Conservation (phyloP, 177 flowering plant genomes). For the Tripterygium wilfordii region DNA sequence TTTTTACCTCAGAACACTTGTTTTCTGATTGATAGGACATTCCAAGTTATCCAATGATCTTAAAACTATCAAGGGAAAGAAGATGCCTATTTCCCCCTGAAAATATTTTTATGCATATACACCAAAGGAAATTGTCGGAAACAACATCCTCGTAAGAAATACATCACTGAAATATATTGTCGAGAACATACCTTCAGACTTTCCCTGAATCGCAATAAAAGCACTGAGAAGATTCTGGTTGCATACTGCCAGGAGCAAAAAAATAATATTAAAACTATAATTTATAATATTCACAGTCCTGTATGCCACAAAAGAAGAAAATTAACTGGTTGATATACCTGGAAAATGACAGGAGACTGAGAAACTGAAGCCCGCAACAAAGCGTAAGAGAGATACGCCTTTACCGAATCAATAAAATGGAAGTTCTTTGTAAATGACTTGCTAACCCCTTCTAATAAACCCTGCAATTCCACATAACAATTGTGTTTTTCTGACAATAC, state of each 20-base stretch:
- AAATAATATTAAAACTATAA: too few relatives aligned
- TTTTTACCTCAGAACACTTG: constrained; percentile 77
- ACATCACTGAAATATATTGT: too few relatives aligned
- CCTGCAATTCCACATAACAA: constrained; percentile 58
- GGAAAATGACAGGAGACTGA: constrained; percentile 74
- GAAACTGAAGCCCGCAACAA: constrained; percentile 92
- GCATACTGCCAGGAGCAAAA: constrained; percentile 83
- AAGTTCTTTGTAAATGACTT: constrained; percentile 84
- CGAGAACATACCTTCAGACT: constrained; percentile 64
- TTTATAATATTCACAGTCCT: too few relatives aligned
- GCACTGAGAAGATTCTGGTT: constrained; percentile 78
- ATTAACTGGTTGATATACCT: constrained; percentile 37
- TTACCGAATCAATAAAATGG: constrained; percentile 91
- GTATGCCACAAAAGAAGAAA: constrained; percentile 6
- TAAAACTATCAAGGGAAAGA: constrained; percentile 84
- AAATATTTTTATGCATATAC: constrained; percentile 13
- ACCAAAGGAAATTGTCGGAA: background rate
- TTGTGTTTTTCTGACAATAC: too few relatives aligned
- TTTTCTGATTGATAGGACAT: constrained; percentile 52
- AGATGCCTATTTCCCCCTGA: constrained; percentile 93
- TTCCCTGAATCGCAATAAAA: constrained; percentile 83
- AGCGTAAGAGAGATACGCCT: constrained; percentile 95
- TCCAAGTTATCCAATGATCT: constrained; percentile 84
- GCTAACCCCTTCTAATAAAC: constrained; percentile 88
- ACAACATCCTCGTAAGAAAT: too few relatives aligned